A percentile compares a stretch with the other conserved stretches of the same genome.
These are phyloP conservation scores for Circinella umbellata DNA, from an alignment of 371 early-diverging fungal genomes.

Conservation along the genomic window DNA sequence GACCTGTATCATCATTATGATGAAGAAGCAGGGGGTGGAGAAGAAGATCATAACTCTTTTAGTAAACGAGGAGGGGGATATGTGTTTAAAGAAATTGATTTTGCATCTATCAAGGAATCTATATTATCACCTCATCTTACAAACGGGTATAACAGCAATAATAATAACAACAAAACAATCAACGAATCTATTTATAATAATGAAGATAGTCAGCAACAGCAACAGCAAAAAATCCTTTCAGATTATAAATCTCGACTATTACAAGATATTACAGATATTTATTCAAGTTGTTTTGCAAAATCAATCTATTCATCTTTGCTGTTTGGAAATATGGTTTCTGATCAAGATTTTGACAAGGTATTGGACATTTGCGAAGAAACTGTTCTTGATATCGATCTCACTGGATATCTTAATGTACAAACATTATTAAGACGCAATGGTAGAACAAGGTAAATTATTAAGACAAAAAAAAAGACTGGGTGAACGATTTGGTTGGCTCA, in stretches of 20 bases:
- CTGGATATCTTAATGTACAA: constrained; percentile 74
- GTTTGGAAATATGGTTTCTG: constrained; percentile 61
- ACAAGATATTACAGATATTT: constrained; percentile 47
- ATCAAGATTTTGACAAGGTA: constrained; percentile 67
- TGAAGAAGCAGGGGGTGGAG: neutral
- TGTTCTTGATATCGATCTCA: constrained; percentile 74
- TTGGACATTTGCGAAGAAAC: constrained; percentile 69
- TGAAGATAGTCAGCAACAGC: neutral
- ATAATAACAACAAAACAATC: neutral
- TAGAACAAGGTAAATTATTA: constrained; percentile 20
- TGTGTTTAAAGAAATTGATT: constrained; percentile 2
- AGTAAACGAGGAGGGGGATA: neutral
- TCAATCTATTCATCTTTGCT: constrained; percentile 69
- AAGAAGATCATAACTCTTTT: neutral
- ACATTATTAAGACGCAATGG: constrained; percentile 44
- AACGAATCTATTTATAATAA: neutral
- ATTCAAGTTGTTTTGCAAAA: constrained; percentile 64
- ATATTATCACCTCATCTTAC: neutral
- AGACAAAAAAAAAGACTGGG: neutral
- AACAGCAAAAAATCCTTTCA: constrained; percentile 7
- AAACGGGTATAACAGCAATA: neutral
- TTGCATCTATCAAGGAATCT: constrained; percentile 6
- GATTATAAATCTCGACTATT: constrained; percentile 37
- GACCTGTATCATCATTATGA: neutral
- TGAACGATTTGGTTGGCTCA: neutral